Conservation (phyloP, 2,329 filamentous ascomycete genomes). For the Botrytis paeoniae region DNA sequence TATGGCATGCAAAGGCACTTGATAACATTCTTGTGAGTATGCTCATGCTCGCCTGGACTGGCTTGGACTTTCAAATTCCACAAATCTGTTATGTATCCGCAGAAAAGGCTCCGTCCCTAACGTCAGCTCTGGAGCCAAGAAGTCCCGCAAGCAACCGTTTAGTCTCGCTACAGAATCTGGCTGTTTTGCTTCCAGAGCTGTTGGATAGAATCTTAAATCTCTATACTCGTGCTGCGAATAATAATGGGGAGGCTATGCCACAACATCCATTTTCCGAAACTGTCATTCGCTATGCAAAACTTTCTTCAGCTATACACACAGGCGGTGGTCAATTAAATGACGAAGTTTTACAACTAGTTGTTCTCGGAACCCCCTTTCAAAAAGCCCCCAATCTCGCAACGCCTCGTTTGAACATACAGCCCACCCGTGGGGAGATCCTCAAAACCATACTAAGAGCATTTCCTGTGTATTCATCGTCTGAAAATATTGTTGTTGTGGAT, state of each 20-base stretch:
- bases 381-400: constrained; percentile 45
- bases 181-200: constrained; percentile 66
- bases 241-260: constrained; percentile 65
- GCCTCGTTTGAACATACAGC: constrained; percentile 54
- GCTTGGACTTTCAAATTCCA: constrained; percentile 77
- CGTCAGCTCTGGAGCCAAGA: constrained; percentile 30
- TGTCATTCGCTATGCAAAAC: constrained; percentile 68
- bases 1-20: constrained; percentile 97
- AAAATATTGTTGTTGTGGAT: constrained; percentile 69
- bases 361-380: constrained; percentile 58
- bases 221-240: constrained; percentile 64
- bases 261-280: constrained; percentile 70
- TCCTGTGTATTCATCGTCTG: constrained; percentile 61
- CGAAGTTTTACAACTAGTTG: constrained; percentile 60
- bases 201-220: constrained; percentile 71
- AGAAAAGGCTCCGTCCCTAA: constrained; percentile 34
- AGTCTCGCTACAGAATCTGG: constrained; percentile 49
- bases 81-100: constrained; percentile 45
- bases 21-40: constrained; percentile 83
- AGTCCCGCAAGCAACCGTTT: constrained; percentile 37
- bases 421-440: constrained; percentile 61
- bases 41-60: constrained; percentile 79
- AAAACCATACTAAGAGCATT: constrained; percentile 66
- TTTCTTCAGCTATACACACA: constrained; percentile 65
- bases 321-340: constrained; percentile 61